Evolutionary conservation across 2,329 filamentous ascomycete species (phyloP).

Genomic region (Nectriaceae sp.): DNA sequence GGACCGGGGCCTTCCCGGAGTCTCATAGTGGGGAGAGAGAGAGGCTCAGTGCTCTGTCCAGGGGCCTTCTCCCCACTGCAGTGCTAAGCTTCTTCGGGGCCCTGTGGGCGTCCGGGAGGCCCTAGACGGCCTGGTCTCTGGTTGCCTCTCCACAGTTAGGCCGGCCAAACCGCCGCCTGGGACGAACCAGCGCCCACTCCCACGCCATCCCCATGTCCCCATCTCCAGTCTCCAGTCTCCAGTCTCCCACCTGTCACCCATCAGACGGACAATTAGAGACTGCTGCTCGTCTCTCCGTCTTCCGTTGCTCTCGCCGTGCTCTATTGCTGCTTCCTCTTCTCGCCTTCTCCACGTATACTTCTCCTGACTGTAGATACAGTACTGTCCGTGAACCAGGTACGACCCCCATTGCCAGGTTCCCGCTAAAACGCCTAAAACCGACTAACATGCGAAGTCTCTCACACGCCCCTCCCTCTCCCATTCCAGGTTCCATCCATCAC

Average conservation of each 20-base stretch:
- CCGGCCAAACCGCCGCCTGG: slow-evolving; percentile 57
- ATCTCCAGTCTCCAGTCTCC: slow-evolving; percentile 8
- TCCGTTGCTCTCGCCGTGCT: too few species aligned
- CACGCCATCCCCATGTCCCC: slow-evolving; percentile 9
- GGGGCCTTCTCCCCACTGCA: neutral
- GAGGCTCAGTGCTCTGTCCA: neutral
- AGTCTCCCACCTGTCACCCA: slow-evolving; percentile 1
- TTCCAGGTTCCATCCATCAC: slow-evolving; percentile 24
- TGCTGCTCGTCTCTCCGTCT: too few species aligned
- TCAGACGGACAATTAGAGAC: too few species aligned
- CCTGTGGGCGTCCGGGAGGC: slow-evolving; percentile 3
- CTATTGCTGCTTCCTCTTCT: too few species aligned
- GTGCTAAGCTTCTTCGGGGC: neutral
- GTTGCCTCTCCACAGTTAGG: slow-evolving; percentile 54
- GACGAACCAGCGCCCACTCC: slow-evolving; percentile 37
- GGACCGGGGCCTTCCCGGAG: neutral
- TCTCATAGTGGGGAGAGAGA: neutral
- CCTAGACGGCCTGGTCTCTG: neutral
- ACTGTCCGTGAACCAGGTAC: too few species aligned
- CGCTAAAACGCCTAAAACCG: neutral
- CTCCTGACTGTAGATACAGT: too few species aligned
- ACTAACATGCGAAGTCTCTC: neutral
- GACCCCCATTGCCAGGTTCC: too few species aligned
- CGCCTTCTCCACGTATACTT: too few species aligned
- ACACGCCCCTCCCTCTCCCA: slow-evolving; percentile 17